phyloP scores from a whole-genome alignment of 1,139 yeast genomes.

The Pichia sp. region DNA sequence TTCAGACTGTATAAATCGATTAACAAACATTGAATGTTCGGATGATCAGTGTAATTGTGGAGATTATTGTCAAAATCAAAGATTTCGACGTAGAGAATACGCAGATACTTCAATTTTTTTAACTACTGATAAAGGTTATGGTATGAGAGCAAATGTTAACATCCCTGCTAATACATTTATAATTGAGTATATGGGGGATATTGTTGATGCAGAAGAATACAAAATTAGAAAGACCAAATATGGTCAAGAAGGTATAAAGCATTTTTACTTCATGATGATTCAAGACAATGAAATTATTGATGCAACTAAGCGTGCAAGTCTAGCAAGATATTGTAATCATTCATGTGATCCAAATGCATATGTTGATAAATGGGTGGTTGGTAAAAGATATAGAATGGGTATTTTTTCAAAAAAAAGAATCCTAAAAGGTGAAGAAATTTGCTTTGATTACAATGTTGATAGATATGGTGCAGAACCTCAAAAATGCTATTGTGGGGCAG shows the following conservation, averaged over 20 bases:
- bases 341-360: conserved; percentile 92
- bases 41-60: conserved; percentile 74
- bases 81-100: conserved; percentile 73
- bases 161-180: conserved; percentile 64
- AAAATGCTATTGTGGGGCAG: conserved; percentile 90
- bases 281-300: conserved; percentile 90
- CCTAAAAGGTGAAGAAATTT: conserved; percentile 77
- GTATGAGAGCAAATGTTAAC: conserved; percentile 62
- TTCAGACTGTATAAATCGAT: conserved; percentile 83
- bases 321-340: conserved; percentile 90
- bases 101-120: conserved; percentile 69
- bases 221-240: conserved; percentile 68
- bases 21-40: conserved; percentile 88
- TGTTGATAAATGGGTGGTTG: conserved; percentile 97
- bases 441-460: conserved; percentile 94
- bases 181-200: conserved; percentile 92
- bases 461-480: conserved; percentile 93
- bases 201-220: conserved; percentile 70
- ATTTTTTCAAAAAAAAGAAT: conserved; percentile 79
- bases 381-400: conserved; percentile 87
- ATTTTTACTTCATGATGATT: conserved; percentile 96
- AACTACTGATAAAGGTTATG: conserved; percentile 84
- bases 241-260: conserved; percentile 64
- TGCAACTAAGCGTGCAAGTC: conserved; percentile 81
- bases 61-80: conserved; percentile 70